Base-by-base conservation (phyloP, 306 rosid species). In the Castanea sativa region DNA sequence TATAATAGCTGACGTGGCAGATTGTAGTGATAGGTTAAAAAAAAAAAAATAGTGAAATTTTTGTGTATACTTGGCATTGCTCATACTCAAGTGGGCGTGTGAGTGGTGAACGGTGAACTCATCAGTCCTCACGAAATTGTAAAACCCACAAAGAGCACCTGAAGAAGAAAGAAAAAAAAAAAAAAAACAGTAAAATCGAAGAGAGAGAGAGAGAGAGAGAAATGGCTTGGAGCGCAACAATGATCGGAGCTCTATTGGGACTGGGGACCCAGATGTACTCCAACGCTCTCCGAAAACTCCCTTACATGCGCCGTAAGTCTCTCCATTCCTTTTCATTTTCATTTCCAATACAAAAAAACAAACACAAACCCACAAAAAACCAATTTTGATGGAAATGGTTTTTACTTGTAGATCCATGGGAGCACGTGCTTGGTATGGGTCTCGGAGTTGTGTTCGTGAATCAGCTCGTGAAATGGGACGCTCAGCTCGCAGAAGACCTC, bases 261-360 rank as follows among this genome's bases (percentile, higher is more conserved):
- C 73, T 95, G 81, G 94, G 98, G 1, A 90, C 91, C 6, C 99
- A 95, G 89, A 85, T 93, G 98, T 89, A 91, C 77, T 95, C 99
- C 83, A 95, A 95, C 67, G 96, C 99, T 67, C 99, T 95, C 84
- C 97, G 99, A 21, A 95, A 91, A 80, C 98, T 94, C n/a, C 99
- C 97, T 27, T 92, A 91, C 82, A 94, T 92, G 97, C 97, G 99
- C 83, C 97, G 97, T 94, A 87, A 49, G 75, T 29, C 33, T 75
- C 45, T 60, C 18, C 5, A 13, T 57, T 2, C 43, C 76, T 45
- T 8, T 64, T 5, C 20, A 29, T 51, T 55, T 51, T 67, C 13
- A 52, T 32, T 32, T n/a, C 73, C 45, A 38, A 38, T 38, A 38
- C 11, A 6, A 0, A 33, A 33, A 6, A 6, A 38, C 1, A 7